phyloP scores from a whole-genome alignment of 768 basidiomycete species.

The Naematelia aurantialba region DNA sequence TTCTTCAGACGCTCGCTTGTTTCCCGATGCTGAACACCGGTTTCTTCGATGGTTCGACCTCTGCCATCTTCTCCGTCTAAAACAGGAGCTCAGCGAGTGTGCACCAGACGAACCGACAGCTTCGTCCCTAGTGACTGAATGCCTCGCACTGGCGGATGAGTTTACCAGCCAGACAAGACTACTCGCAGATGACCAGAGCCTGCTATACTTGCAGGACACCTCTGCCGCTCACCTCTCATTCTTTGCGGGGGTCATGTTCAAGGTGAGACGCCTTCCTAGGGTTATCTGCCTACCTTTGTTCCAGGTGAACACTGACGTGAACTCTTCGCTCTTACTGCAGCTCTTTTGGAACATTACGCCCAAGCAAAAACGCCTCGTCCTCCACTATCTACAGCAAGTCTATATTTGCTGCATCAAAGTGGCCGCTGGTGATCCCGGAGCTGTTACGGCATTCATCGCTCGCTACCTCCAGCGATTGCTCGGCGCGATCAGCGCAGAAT shows the following conservation, averaged over 20 bases:
- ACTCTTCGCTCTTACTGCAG: neutral
- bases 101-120: neutral
- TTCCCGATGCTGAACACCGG: neutral
- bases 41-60: slow-evolving; percentile 1
- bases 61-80: neutral
- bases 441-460: neutral
- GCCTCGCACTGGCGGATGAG: neutral
- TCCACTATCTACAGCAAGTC: neutral
- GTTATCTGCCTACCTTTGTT: too few relatives aligned
- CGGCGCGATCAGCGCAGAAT: neutral
- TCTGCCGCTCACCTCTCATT: neutral
- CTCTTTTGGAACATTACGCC: neutral
- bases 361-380: neutral
- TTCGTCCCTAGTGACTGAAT: neutral
- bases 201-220: neutral
- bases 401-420: neutral
- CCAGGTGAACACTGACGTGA: neutral
- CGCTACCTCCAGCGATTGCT: neutral
- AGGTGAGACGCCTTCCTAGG: neutral
- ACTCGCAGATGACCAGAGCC: neutral
- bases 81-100: neutral
- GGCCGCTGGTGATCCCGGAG: neutral
- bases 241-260: neutral
- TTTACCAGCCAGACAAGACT: neutral
- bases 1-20: neutral